Evolutionary conservation across 768 basidiomycete genomes (phyloP).

Genomic region (Boletales sp.): DNA sequence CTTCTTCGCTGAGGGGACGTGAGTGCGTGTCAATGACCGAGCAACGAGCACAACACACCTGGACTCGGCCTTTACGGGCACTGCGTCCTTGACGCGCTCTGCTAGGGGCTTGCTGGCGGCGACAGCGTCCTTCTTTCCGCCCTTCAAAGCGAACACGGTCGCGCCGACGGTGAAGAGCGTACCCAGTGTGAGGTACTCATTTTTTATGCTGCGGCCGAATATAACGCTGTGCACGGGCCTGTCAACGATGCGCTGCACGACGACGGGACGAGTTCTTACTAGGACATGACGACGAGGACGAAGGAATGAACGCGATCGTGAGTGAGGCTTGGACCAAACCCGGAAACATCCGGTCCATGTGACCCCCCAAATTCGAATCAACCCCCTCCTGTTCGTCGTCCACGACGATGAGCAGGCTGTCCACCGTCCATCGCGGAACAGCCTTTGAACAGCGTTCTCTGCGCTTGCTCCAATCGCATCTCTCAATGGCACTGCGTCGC

Average conservation of each 20-base stretch:
- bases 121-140: constrained; percentile 48
- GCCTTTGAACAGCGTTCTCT: constrained; percentile 75
- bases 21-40: neutral
- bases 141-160: constrained; percentile 50
- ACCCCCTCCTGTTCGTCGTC: constrained; percentile 8
- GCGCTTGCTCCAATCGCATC: constrained; percentile 50
- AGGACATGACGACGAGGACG: constrained; percentile 38
- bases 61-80: constrained; percentile 63
- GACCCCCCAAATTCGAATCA: constrained; percentile 15
- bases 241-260: neutral
- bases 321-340: neutral
- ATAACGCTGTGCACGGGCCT: constrained; percentile 50
- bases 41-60: constrained; percentile 47
- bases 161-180: constrained; percentile 58
- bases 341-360: constrained; percentile 22
- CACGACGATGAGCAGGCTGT: constrained; percentile 18
- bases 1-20: constrained; percentile 61
- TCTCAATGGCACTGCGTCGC: constrained; percentile 77
- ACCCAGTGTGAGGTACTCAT: constrained; percentile 74
- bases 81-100: constrained; percentile 58
- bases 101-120: constrained; percentile 40
- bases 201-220: constrained; percentile 76
- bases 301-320: neutral
- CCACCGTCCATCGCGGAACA: constrained; percentile 63
- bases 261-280: constrained; percentile 29